phyloP scores from a whole-genome alignment of 371 early-diverging fungal species.

The Mucor irregularis region DNA sequence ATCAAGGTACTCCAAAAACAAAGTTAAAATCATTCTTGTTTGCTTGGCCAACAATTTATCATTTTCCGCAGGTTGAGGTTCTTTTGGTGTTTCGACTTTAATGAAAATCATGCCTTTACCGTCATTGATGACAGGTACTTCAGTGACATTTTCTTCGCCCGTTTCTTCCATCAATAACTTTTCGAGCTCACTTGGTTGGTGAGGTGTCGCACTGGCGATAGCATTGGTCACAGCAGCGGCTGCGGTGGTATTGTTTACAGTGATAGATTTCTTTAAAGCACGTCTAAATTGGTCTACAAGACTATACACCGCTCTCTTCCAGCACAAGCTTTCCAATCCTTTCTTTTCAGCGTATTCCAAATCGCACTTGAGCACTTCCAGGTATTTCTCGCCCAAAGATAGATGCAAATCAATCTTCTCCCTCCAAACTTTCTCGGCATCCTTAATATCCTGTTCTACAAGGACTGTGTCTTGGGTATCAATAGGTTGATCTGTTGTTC shows the following conservation, averaged over 20 bases:
- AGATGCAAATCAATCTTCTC: slow-evolving; percentile 43
- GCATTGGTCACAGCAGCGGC: background rate
- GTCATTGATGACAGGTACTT: slow-evolving; percentile 13
- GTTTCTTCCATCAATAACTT: slow-evolving; percentile 12
- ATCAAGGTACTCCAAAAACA: slow-evolving; percentile 35
- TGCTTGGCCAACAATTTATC: slow-evolving; percentile 4
- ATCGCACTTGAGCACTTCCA: slow-evolving; percentile 52
- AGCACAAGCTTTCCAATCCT: slow-evolving; percentile 61
- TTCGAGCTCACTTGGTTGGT: slow-evolving; percentile 4
- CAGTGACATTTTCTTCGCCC: slow-evolving; percentile 1
- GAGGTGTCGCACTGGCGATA: background rate
- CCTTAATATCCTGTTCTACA: slow-evolving; percentile 21
- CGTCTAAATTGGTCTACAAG: slow-evolving; percentile 61
- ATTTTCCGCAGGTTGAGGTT: background rate
- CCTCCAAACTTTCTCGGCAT: slow-evolving; percentile 30
- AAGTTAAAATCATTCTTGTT: slow-evolving; percentile 2
- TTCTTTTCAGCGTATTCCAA: slow-evolving; percentile 59
- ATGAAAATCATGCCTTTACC: slow-evolving; percentile 18
- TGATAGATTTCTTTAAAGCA: slow-evolving; percentile 35
- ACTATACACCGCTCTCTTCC: slow-evolving; percentile 66
- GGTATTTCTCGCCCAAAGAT: slow-evolving; percentile 47
- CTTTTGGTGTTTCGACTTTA: slow-evolving; percentile 9
- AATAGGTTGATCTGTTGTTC: background rate
- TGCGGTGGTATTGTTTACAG: background rate
- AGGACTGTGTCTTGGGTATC: background rate